Base-by-base conservation (phyloP, 2,329 filamentous ascomycete genomes). In the Pseudogymnoascus sp. region DNA sequence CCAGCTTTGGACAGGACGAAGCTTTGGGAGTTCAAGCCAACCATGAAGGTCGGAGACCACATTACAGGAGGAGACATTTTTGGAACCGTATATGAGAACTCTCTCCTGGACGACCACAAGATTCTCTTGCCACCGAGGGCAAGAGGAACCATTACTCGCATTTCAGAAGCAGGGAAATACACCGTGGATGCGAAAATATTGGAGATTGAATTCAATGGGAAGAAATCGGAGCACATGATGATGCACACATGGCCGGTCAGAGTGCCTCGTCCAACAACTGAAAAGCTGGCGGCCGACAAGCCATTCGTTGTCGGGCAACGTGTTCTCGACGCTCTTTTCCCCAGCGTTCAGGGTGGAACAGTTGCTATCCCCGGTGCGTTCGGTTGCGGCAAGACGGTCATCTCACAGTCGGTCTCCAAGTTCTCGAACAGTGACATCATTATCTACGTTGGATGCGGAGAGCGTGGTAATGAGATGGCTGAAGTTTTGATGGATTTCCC, bases 401-500 rank as follows among this genome's bases (percentile, higher is more conserved):
- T 99, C 78, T 92, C 88, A 72, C 94, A 99, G 80, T 96, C 91
- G 65, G 89, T 99, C 66, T 99, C 94, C 77, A 99, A 99, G 80
- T 99, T 99, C 82, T 99, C 94, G 73, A 99, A 99, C 86, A 94
- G 90, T 76, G 94, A 99, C 75, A 91, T 97, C 72, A 99, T 99
- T 69, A 90, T 99, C 70, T 99, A 99, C 75, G 94, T 99, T 64
- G 94, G 94, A 64, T 88, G 83, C 73, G 77, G 92, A 70, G 94
- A 99, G 79, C 90, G 94, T 71, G 94, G 94, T 69, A 99, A 99
- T 74, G 94, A 99, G 79, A 99, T 99, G 94, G 94, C 94, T 67
- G 94, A 99, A 84, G 94, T 99, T 69, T 84, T 99, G 84, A 97
- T 97, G 90, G 94, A 99, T 78, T 99, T 99, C 83, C 94, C 94